phyloP scores from a whole-genome alignment of 2,329 filamentous ascomycete species.

The Dactylellina haptotyla region DNA sequence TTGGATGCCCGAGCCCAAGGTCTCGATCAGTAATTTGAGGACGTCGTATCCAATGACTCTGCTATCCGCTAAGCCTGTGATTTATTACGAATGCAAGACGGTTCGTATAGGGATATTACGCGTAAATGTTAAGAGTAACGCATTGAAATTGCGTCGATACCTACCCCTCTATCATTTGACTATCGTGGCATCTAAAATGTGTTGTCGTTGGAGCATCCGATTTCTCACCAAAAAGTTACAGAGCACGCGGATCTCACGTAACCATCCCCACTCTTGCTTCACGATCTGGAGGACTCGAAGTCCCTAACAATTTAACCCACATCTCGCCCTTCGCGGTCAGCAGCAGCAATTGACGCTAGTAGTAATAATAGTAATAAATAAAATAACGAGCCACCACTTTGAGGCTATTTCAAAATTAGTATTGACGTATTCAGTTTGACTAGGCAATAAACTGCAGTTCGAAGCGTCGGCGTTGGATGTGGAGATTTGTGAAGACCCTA shows the following conservation, averaged over 20 bases:
- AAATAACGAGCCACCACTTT: no score
- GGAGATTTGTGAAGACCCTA: neutral
- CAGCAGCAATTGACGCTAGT: conserved; percentile 1
- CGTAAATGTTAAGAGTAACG: no score
- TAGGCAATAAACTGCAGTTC: conserved; percentile 50
- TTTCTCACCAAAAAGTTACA: neutral
- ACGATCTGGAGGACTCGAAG: neutral
- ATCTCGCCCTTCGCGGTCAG: neutral
- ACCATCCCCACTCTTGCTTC: neutral
- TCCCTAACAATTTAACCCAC: neutral
- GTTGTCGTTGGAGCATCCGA: conserved; percentile 4
- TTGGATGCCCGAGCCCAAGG: no score
- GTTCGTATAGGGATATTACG: no score
- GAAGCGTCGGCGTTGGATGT: conserved; percentile 38
- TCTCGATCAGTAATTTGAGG: no score
- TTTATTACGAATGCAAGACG: no score
- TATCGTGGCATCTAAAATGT: neutral
- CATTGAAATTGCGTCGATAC: no score
- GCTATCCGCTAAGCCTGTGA: no score
- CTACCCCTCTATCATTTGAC: no score
- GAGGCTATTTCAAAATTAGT: no score
- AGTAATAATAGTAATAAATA: no score
- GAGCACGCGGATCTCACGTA: neutral
- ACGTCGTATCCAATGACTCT: no score
- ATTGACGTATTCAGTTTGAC: conserved; percentile 11